Base-by-base conservation (phyloP, 805 yeast genomes). In the Sungouiozyma intestinalis region DNA sequence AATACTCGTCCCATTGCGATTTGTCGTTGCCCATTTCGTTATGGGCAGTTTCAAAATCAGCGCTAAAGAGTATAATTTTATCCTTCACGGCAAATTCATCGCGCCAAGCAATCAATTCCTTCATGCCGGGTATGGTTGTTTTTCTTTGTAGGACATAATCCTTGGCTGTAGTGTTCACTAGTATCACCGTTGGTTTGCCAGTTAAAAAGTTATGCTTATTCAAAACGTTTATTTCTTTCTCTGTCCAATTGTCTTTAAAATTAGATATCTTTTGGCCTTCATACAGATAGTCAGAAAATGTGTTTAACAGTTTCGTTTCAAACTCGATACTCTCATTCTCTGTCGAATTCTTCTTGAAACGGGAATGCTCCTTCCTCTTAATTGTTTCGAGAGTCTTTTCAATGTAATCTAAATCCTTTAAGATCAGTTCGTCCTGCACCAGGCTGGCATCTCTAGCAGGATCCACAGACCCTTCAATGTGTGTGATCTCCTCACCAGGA, bases 131-230 rank as follows among this genome's bases (percentile, higher is more conserved):
- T 75, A 74, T 57, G 74, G 74, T 58, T 79, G 77, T 45, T 63
- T 27, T 11, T 4, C 35, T 55, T 49, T 73, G 38, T 37, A 38
- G 37, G 13, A 74, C 60, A 57, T 73, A 86, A 57, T 86, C 95
- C 38, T 69, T 72, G 50, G 78, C 80, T 40, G 78, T 79, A 16
- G 85, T 79, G 54, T 87, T 87, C 46, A 85, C 70, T 38, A 87
- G 60, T 47, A 80, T 79, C 14, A 86, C 75, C 2, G 88, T 77
- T n/a, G 96, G 96, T 57, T 87, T 87, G 3, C 95, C 87, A 1
- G 95, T 86, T 39, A 87, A 63, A 40, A 87, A 74, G 52, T 77
- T 80, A 67, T 84, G 75, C 32, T 74, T 69, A 62, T 84, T 85
- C 42, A 85, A 72, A 39, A 80, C 67, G 21, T 73, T 76, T 35